Conservation (phyloP, 1,284 basidiomycete genomes). For the Mycosarcoma maydis region DNA sequence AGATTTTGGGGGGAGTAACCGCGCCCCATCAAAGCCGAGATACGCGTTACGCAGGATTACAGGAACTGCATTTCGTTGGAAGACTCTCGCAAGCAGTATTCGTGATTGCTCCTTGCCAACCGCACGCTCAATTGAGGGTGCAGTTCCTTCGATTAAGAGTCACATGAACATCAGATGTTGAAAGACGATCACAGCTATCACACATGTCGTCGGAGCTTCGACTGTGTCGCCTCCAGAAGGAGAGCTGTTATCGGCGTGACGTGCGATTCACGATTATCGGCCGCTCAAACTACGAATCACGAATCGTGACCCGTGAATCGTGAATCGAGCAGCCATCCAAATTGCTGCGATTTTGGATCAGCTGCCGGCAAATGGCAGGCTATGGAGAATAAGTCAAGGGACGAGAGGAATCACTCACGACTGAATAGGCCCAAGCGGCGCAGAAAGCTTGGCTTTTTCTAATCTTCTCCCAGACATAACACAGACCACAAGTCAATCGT, state of each 20-base stretch:
- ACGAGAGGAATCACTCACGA: background rate
- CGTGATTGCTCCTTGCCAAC: too few species aligned
- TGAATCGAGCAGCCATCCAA: background rate
- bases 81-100: too few species aligned
- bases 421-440: background rate
- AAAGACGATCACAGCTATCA: background rate
- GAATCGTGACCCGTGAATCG: too few species aligned
- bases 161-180: too few species aligned
- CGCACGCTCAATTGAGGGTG: too few species aligned
- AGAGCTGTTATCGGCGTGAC: too few species aligned
- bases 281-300: too few species aligned
- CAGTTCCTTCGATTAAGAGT: too few species aligned
- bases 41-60: background rate
- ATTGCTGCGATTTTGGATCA: slow-evolving; percentile 6
- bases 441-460: background rate
- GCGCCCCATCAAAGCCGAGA: background rate
- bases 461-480: too few species aligned
- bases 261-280: too few species aligned
- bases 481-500: background rate
- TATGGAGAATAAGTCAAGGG: background rate
- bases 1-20: slow-evolving; percentile 14
- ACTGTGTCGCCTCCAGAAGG: background rate
- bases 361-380: slow-evolving; percentile 1
- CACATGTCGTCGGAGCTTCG: background rate
- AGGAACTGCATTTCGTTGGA: background rate